Percentiles rank a stretch among this genome's conserved stretches.
Conservation (phyloP, 768 basidiomycete species). For the Termitomyces eurrhizus region DNA sequence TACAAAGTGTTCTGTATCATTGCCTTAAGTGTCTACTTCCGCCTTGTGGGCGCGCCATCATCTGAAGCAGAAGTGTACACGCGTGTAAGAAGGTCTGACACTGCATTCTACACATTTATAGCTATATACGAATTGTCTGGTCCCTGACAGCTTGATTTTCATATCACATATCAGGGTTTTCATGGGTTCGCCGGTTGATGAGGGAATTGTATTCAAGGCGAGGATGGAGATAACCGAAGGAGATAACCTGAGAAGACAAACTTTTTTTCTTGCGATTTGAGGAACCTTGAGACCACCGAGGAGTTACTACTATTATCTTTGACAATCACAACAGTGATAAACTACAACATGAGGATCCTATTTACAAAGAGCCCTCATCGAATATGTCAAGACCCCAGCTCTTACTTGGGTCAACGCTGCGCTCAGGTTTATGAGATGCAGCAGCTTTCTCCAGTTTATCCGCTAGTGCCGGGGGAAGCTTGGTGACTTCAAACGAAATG, state of each 20-base stretch:
- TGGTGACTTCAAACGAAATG: constrained; percentile 30
- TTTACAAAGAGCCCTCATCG: constrained; percentile 26
- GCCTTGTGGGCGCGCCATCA: neutral
- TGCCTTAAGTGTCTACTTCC: neutral
- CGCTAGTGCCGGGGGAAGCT: constrained; percentile 37
- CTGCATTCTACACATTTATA: neutral
- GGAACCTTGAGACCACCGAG: neutral
- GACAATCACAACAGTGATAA: neutral
- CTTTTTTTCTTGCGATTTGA: neutral
- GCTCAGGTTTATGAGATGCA: constrained; percentile 48
- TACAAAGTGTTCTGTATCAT: neutral
- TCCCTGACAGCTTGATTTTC: neutral
- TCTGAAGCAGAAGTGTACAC: neutral
- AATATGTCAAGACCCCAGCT: constrained; percentile 67
- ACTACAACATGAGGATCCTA: neutral
- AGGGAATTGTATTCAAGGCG: neutral
- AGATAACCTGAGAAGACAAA: neutral
- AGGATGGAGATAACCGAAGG: neutral
- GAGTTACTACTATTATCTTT: neutral
- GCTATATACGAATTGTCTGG: neutral
- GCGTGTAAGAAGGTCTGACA: no score
- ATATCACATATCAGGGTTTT: neutral
- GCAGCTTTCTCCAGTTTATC: constrained; percentile 49
- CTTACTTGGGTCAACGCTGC: constrained; percentile 56
- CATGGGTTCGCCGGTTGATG: neutral